Conservation (phyloP, 1,284 basidiomycete genomes). For the Cryptococcus wingfieldii region DNA sequence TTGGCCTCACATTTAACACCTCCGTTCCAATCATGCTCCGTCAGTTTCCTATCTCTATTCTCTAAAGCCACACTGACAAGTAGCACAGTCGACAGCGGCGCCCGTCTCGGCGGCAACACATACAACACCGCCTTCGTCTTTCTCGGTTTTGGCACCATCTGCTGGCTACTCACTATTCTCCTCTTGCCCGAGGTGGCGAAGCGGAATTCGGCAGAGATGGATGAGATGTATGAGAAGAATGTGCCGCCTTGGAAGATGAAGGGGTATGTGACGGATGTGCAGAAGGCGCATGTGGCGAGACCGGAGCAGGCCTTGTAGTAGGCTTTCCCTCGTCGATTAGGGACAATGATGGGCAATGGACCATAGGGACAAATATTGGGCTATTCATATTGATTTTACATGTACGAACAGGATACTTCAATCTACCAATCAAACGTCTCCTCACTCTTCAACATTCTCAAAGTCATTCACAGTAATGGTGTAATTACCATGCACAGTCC, state of each 20-base stretch:
- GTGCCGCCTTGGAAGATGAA: slow-evolving; percentile 22
- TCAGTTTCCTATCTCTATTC: slow-evolving; percentile 1
- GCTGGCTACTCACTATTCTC: slow-evolving; percentile 7
- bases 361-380: too few relatives aligned
- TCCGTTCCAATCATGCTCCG: slow-evolving; percentile 19
- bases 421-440: too few relatives aligned
- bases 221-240: slow-evolving; percentile 28
- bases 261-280: slow-evolving; percentile 21
- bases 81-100: slow-evolving; percentile 8
- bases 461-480: too few relatives aligned
- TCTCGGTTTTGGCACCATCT: slow-evolving; percentile 14
- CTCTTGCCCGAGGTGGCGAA: slow-evolving; percentile 14
- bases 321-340: not conserved
- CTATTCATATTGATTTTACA: too few relatives aligned
- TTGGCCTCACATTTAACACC: slow-evolving; percentile 23
- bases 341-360: too few relatives aligned
- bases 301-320: not conserved
- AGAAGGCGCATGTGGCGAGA: slow-evolving; percentile 11
- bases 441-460: too few relatives aligned
- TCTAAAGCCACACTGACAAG: not conserved
- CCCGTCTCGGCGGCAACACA: slow-evolving; percentile 8
- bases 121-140: slow-evolving; percentile 23
- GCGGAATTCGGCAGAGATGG: slow-evolving; percentile 25
- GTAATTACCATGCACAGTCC: too few relatives aligned
- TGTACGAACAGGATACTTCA: too few relatives aligned